These are phyloP conservation scores for Venustampulla echinocandica DNA, from an alignment of 495 filamentous ascomycete species.

Conservation along the genomic window DNA sequence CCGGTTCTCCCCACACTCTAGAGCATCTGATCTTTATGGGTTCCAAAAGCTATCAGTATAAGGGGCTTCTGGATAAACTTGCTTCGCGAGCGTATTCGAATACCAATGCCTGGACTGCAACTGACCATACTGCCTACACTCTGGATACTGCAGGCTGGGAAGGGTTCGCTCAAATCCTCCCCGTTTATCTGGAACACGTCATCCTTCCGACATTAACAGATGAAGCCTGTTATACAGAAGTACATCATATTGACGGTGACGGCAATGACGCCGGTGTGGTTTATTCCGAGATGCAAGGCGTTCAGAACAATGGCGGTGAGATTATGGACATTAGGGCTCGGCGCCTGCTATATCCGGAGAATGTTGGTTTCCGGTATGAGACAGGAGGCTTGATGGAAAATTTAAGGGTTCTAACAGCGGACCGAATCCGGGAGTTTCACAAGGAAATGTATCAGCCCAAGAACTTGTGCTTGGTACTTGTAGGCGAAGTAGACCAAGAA, in stretches of 20 bases:
- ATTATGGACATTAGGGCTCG: slow-evolving; percentile 76
- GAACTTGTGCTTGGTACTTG: slow-evolving; percentile 83
- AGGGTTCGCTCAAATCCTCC: slow-evolving; percentile 87
- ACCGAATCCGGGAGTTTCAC: slow-evolving; percentile 88
- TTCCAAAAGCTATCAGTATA: slow-evolving; percentile 87
- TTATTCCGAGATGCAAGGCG: slow-evolving; percentile 97
- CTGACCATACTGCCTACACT: slow-evolving; percentile 94
- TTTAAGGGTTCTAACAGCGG: slow-evolving; percentile 72
- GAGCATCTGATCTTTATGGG: slow-evolving; percentile 99
- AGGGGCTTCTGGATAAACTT: slow-evolving; percentile 88
- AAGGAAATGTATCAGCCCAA: slow-evolving; percentile 97
- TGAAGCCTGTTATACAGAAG: slow-evolving; percentile 87
- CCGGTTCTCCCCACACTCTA: slow-evolving; percentile 88
- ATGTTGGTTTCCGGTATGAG: slow-evolving; percentile 88
- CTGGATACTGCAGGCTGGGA: slow-evolving; percentile 94
- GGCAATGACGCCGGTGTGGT: slow-evolving; percentile 96
- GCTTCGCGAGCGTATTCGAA: slow-evolving; percentile 85
- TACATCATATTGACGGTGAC: slow-evolving; percentile 86
- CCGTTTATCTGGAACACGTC: slow-evolving; percentile 92
- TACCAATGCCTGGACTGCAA: slow-evolving; percentile 95
- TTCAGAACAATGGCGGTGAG: slow-evolving; percentile 73
- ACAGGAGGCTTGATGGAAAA: slow-evolving; percentile 95
- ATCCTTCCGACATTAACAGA: slow-evolving; percentile 88
- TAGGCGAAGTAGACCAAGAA: slow-evolving; percentile 79
- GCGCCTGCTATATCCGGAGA: slow-evolving; percentile 76